Percentiles rank a stretch among this genome's conserved stretches.
Conservation (phyloP, 768 basidiomycete genomes). For the Cystofilobasidium ferigula region DNA sequence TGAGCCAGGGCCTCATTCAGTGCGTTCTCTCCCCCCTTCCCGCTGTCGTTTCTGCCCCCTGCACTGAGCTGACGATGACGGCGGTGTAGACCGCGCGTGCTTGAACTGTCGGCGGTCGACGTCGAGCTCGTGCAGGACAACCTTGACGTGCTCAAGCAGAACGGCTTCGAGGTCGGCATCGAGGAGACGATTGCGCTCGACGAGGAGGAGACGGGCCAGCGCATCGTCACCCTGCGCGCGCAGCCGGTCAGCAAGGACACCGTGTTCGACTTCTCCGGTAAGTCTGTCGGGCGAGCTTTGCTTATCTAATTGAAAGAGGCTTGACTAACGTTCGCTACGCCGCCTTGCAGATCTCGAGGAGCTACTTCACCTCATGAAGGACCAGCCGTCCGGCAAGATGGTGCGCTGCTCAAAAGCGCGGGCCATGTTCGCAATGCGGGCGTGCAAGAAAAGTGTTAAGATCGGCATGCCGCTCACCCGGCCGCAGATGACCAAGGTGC, state of each 20-base stretch:
- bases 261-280: conserved; percentile 77
- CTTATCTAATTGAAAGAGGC: conserved; percentile 9
- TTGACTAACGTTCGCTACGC: background rate
- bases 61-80: background rate
- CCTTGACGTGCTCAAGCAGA: conserved; percentile 63
- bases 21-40: conserved; percentile 39
- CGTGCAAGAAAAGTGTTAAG: conserved; percentile 95
- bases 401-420: conserved; percentile 87
- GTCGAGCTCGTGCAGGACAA: conserved; percentile 81
- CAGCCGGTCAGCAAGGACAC: conserved; percentile 88
- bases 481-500: conserved; percentile 57
- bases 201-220: conserved; percentile 37
- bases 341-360: conserved; percentile 75
- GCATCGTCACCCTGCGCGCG: conserved; percentile 53
- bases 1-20: conserved; percentile 74
- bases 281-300: conserved; percentile 13
- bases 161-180: conserved; percentile 75
- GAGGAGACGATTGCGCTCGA: conserved; percentile 40
- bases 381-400: conserved; percentile 65
- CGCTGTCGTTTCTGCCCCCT: background rate
- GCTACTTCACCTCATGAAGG: conserved; percentile 70
- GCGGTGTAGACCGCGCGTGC: conserved; percentile 51
- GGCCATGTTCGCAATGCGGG: conserved; percentile 91
- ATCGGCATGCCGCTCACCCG: conserved; percentile 70
- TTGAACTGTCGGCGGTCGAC: conserved; percentile 81